Conservation (phyloP, 2,329 filamentous ascomycete genomes). For the Trichoderma gracile region DNA sequence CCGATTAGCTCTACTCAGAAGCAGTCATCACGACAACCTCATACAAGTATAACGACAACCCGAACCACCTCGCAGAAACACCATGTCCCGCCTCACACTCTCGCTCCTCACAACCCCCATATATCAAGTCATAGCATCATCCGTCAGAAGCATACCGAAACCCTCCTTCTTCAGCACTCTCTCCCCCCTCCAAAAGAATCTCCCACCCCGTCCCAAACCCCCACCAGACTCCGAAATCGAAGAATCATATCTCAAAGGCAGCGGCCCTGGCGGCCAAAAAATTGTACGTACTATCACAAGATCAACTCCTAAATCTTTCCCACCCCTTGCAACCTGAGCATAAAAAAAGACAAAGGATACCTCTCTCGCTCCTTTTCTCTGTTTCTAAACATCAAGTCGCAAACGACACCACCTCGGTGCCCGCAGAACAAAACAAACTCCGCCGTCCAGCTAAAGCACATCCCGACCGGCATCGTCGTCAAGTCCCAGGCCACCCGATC, state of each 20-base stretch:
- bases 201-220: constrained; percentile 73
- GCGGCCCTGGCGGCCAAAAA: constrained; percentile 91
- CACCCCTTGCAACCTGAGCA: background rate
- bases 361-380: too few species aligned
- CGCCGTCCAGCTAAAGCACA: constrained; percentile 88
- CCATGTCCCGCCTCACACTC: background rate
- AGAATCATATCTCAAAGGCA: constrained; percentile 85
- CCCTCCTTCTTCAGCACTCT: constrained; percentile 38
- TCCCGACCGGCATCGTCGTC: constrained; percentile 86
- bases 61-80: background rate
- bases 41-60: too few species aligned
- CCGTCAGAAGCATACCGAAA: background rate
- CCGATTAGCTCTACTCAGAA: too few species aligned
- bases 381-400: background rate
- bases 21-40: too few species aligned
- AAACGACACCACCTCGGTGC: background rate
- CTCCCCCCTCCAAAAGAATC: constrained; percentile 48
- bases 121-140: background rate
- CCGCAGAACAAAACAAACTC: constrained; percentile 90
- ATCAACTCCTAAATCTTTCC: too few species aligned
- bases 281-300: constrained; percentile 68
- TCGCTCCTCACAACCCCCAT: background rate
- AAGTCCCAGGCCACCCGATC: constrained; percentile 93
- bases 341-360: too few species aligned
- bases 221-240: constrained; percentile 78